These are phyloP conservation scores for Xylariaceae sp. DNA, from an alignment of 2,329 filamentous ascomycete genomes.

Conservation along the genomic window DNA sequence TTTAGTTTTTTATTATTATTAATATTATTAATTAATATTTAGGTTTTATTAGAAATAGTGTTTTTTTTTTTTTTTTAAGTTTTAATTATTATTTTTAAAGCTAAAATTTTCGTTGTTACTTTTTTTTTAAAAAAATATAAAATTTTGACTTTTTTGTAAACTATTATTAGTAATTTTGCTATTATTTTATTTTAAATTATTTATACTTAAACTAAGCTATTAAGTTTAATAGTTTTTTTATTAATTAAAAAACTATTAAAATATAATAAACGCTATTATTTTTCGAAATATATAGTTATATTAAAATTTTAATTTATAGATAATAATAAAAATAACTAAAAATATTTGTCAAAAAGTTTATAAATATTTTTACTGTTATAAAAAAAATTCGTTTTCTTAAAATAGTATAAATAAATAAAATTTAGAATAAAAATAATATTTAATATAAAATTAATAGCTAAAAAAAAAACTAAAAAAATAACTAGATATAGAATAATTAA, in stretches of 20 bases:
- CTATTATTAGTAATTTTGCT: not conserved
- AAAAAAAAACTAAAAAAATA: too few relatives aligned
- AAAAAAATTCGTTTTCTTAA: too few relatives aligned
- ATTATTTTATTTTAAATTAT: slow-evolving; percentile 5
- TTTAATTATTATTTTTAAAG: not conserved
- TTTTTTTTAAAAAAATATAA: not conserved
- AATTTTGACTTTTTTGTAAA: not conserved
- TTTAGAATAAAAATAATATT: too few relatives aligned
- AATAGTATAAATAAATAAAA: too few relatives aligned
- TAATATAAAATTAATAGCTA: too few relatives aligned
- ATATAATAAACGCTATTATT: too few relatives aligned
- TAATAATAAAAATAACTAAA: too few relatives aligned
- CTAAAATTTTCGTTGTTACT: not conserved
- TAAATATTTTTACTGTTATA: too few relatives aligned
- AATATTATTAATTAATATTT: too few relatives aligned
- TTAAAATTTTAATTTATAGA: too few relatives aligned
- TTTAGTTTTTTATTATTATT: not conserved
- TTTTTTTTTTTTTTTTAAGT: not conserved
- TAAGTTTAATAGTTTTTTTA: not conserved
- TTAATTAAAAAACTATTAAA: not conserved
- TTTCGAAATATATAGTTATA: not conserved
- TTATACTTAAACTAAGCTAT: not conserved
- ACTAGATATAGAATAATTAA: too few relatives aligned
- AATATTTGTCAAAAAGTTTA: too few relatives aligned
- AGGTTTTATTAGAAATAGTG: not conserved